Evolutionary conservation across 768 basidiomycete genomes (phyloP), one percentile per base, ranked within the genome.

Genomic region (Tricholoma matsutake): DNA sequence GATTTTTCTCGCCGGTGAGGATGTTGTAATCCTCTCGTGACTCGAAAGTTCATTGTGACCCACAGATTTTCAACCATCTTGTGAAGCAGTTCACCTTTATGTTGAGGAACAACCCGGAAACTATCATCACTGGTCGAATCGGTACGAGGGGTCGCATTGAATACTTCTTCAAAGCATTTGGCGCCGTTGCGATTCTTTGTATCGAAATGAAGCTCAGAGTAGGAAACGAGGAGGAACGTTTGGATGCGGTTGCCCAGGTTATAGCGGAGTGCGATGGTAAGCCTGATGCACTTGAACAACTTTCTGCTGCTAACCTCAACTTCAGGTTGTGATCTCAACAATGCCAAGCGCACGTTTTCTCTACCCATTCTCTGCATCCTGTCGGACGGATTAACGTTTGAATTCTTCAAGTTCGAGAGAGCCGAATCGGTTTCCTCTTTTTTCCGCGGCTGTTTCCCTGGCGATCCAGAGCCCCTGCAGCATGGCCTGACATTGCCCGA

Each of bases 41-140:
- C 56, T 54, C 56, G 54, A 60, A 65, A 59, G 29, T 62, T 65
- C 34, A 65, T 49, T 57, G 4, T 39, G 47, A 54, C 47, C 61
- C 3, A 49, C 47, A 69, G 67, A 43, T 69, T 45, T 66, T 66
- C 61, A 68, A 68, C 39, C 63, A 60, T 54, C 56, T 68, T 20
- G 61, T 68, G 25, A 60, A 54, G 28, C 54, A 56, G 41, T 69
- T 69, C 56, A 56, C 25, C 34, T 64, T 64, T 45, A 32, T 45
- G 39, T 35, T 69, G 31, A 66, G 63, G 58, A 69, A 69, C 54
- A 20, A 61, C n/a, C 68, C 68, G 59, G 68, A 67, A 60, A 53
- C 57, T 54, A 59, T 59, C 0, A 54, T 64, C 34, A 58, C 53
- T 29, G 64, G 64, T 47, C 47, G 63, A 39, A 53, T 52, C 32